Evolutionary conservation across 2,329 filamentous ascomycete genomes (phyloP).

Genomic region (Aspergillus sp.): DNA sequence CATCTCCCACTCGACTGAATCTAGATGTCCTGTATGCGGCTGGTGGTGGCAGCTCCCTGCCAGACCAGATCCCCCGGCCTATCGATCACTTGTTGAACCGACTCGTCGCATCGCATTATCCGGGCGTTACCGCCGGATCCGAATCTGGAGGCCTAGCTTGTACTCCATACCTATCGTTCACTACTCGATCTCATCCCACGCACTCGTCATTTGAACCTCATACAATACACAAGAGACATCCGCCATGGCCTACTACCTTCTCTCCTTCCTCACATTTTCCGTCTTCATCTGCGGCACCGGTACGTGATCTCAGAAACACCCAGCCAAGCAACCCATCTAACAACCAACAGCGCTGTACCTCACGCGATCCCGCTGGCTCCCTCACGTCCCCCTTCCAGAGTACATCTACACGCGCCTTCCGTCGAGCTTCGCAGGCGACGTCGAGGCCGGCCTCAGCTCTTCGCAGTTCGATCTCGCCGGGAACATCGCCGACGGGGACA

Average conservation of each 20-base stretch:
- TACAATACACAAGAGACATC: slow-evolving; percentile 1
- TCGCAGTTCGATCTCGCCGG: slow-evolving; percentile 76
- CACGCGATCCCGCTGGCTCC: slow-evolving; percentile 75
- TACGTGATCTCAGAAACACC: slow-evolving; percentile 35
- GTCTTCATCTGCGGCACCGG: slow-evolving; percentile 70
- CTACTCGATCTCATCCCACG: background rate
- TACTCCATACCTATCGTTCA: no score
- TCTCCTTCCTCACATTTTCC: slow-evolving; percentile 73
- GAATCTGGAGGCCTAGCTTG: no score
- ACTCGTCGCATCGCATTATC: no score
- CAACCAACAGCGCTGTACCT: slow-evolving; percentile 66
- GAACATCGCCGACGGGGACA: slow-evolving; percentile 79
- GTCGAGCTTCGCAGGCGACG: slow-evolving; percentile 74
- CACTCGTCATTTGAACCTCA: background rate
- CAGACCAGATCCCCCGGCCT: slow-evolving; percentile 2
- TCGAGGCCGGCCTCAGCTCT: slow-evolving; percentile 82
- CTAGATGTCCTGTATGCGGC: slow-evolving; percentile 8
- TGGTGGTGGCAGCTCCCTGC: slow-evolving; percentile 13
- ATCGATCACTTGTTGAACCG: no score
- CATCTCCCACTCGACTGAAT: background rate
- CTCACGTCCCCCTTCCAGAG: slow-evolving; percentile 62
- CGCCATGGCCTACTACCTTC: slow-evolving; percentile 70
- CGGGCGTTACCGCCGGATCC: no score
- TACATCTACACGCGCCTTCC: slow-evolving; percentile 78
- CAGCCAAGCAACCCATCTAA: slow-evolving; percentile 1